Evolutionary conservation across 2,329 filamentous ascomycete genomes (phyloP).

Genomic region (Neofusicoccum parvum): DNA sequence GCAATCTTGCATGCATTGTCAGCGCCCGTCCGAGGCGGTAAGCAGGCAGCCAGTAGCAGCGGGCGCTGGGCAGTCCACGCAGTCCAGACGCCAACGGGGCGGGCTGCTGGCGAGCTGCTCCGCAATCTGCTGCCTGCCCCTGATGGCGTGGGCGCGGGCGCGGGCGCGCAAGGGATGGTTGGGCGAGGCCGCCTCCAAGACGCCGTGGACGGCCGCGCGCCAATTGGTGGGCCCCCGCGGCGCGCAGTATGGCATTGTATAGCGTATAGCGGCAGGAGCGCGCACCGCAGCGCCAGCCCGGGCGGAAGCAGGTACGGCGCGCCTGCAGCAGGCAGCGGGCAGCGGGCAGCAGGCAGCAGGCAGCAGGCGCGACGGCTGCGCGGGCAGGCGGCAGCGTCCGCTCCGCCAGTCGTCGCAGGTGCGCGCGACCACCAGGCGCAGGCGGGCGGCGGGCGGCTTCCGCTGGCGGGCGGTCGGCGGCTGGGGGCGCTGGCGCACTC

Average conservation of each 20-base stretch:
- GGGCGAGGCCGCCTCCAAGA: not conserved
- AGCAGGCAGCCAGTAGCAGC: constrained; percentile 14
- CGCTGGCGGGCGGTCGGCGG: not conserved
- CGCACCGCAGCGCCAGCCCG: constrained; percentile 2
- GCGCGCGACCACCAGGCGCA: not conserved
- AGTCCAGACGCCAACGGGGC: not conserved
- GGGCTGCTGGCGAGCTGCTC: not conserved
- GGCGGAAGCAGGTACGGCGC: too few relatives aligned
- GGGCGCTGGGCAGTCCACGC: not conserved
- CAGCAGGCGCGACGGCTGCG: too few relatives aligned
- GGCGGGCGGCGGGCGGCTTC: constrained; percentile 7
- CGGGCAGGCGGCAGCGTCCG: constrained; percentile 8
- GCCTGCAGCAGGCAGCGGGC: not conserved
- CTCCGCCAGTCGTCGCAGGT: constrained; percentile 7
- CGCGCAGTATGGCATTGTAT: not conserved
- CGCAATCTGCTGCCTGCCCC: constrained; percentile 11
- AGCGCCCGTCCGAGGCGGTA: constrained; percentile 13
- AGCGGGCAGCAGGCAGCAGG: not conserved
- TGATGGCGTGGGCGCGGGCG: constrained; percentile 4
- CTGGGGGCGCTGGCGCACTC: not conserved
- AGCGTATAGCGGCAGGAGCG: not conserved
- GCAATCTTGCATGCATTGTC: not conserved
- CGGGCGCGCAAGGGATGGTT: constrained; percentile 7
- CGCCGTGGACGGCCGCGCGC: too few relatives aligned
- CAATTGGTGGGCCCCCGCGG: too few relatives aligned